Conservation (phyloP, 805 yeast genomes). For the Isabelozyma heimii region DNA sequence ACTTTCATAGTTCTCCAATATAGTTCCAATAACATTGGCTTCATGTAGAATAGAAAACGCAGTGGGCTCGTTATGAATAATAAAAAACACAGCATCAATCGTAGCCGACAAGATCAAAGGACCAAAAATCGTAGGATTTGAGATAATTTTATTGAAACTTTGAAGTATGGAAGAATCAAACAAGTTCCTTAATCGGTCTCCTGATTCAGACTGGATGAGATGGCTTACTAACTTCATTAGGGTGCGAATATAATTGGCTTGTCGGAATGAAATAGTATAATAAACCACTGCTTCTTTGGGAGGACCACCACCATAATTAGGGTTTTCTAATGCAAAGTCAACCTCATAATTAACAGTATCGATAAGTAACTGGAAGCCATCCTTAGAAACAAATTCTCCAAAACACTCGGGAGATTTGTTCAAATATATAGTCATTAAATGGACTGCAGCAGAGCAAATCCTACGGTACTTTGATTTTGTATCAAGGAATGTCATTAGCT, state of each 20-base stretch:
- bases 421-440: constrained; percentile 49
- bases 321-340: constrained; percentile 57
- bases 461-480: constrained; percentile 50
- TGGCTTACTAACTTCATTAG: constrained; percentile 62
- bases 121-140: constrained; percentile 63
- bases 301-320: constrained; percentile 56
- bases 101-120: constrained; percentile 58
- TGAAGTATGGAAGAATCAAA: constrained; percentile 79
- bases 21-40: constrained; percentile 65
- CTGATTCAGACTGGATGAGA: constrained; percentile 68
- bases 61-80: constrained; percentile 89
- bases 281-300: constrained; percentile 50
- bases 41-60: constrained; percentile 79
- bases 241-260: constrained; percentile 47
- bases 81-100: constrained; percentile 61
- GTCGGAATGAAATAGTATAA: constrained; percentile 56
- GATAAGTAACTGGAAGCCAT: constrained; percentile 66
- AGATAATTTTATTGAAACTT: constrained; percentile 57
- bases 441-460: constrained; percentile 62
- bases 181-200: constrained; percentile 79
- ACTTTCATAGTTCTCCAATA: constrained; percentile 54
- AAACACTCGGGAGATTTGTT: constrained; percentile 48
- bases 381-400: constrained; percentile 58
- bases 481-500: constrained; percentile 60
- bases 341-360: constrained; percentile 63